phyloP scores from a whole-genome alignment of 139 green algal species.

The Gonium pectorale region DNA sequence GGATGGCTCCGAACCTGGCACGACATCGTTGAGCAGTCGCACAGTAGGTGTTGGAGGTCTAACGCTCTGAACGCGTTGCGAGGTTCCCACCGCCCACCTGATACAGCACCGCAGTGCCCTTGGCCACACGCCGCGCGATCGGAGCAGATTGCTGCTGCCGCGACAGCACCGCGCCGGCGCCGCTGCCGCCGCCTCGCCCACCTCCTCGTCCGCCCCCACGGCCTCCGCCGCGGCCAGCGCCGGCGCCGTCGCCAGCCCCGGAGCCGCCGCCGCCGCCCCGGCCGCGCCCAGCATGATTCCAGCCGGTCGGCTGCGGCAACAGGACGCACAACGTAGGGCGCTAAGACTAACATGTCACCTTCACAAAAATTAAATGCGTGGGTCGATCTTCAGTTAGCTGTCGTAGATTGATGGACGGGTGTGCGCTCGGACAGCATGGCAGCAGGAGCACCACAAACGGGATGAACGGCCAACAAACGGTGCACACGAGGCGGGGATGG shows the following conservation, averaged over 20 bases:
- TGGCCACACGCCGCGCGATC: constrained; percentile 62
- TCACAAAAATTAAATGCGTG: too few species aligned
- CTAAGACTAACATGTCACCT: too few species aligned
- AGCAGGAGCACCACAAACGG: too few species aligned
- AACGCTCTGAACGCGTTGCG: too few species aligned
- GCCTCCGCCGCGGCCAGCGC: not conserved
- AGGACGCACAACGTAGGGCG: not conserved
- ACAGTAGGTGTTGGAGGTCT: too few species aligned
- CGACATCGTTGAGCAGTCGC: too few species aligned
- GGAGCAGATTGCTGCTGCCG: constrained; percentile 16
- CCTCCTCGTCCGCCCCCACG: not conserved
- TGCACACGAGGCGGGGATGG: too few species aligned
- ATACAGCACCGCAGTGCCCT: constrained; percentile 87
- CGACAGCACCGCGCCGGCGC: not conserved
- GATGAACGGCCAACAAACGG: too few species aligned
- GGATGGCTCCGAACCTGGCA: too few species aligned
- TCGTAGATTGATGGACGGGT: too few species aligned
- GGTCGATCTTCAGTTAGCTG: too few species aligned
- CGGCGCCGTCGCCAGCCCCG: not conserved
- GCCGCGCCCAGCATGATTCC: constrained; percentile 68
- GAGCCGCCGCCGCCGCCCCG: constrained; percentile 6
- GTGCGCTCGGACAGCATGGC: too few species aligned
- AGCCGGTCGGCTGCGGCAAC: constrained; percentile 79
- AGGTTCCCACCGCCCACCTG: constrained; percentile 74
- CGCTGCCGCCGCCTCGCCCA: not conserved